These are phyloP conservation scores for Ganoderma lingzhi DNA, from an alignment of 1,284 basidiomycete genomes.

Conservation along the genomic window DNA sequence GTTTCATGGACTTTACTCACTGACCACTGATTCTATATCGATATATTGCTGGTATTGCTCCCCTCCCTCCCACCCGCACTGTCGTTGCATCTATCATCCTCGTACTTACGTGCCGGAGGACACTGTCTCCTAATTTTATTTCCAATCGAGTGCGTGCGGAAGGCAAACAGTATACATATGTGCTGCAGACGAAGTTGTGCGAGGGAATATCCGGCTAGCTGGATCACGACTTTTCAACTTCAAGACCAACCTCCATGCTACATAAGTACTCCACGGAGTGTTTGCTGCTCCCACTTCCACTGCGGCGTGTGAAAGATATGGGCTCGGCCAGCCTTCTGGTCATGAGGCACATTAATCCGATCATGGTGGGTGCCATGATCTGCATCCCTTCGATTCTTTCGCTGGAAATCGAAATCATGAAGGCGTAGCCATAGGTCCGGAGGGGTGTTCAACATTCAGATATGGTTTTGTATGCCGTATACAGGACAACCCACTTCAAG, in stretches of 20 bases:
- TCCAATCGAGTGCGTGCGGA: background rate
- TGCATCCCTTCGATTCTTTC: background rate
- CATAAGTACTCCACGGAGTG: too few relatives aligned
- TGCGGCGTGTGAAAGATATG: background rate
- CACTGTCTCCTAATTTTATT: constrained; percentile 4
- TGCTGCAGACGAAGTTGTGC: background rate
- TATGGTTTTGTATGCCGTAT: too few relatives aligned
- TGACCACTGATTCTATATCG: background rate
- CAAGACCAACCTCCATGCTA: background rate
- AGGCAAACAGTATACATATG: background rate
- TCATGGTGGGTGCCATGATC: background rate
- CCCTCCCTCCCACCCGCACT: background rate
- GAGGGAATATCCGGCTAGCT: background rate
- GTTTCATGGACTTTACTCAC: background rate
- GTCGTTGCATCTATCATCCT: constrained; percentile 10
- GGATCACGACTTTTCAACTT: background rate
- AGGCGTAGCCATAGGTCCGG: too few relatives aligned
- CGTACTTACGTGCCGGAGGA: background rate
- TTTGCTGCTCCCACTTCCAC: background rate
- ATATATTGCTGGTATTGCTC: constrained; percentile 2
- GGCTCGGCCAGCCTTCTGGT: background rate
- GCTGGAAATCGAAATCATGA: background rate
- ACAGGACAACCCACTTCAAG: too few relatives aligned
- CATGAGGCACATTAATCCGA: background rate
- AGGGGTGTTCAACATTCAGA: too few relatives aligned